Conservation (phyloP, 2,329 filamentous ascomycete genomes). For the Dactylonectria macrodidyma region DNA sequence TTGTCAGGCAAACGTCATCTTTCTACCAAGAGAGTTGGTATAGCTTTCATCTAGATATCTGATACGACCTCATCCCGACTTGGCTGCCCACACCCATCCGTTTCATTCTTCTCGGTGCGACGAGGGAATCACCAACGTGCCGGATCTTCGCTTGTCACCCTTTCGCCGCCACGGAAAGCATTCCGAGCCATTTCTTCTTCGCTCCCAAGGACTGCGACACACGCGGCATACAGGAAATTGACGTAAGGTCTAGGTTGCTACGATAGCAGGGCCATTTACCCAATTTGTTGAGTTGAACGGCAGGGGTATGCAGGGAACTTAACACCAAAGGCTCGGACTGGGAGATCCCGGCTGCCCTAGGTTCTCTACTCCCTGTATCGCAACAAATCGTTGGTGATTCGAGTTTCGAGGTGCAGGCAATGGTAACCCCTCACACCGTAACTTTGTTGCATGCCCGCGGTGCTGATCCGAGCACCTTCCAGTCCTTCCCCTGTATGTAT, state of each 20-base stretch:
- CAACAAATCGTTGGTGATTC: conserved; percentile 42
- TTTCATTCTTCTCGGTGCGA: neutral
- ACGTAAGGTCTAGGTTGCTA: neutral
- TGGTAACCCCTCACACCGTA: conserved; percentile 40
- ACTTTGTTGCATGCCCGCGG: conserved; percentile 28
- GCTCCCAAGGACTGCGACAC: neutral
- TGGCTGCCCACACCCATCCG: neutral
- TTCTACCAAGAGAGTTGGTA: neutral
- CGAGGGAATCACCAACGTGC: conserved; percentile 1
- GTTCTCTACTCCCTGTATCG: neutral
- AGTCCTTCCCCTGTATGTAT: conserved; percentile 13
- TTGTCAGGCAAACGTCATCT: neutral
- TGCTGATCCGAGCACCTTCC: conserved; percentile 24
- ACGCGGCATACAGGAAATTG: neutral
- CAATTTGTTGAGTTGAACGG: conserved; percentile 13
- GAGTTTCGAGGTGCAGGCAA: conserved; percentile 36
- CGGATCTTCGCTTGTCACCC: conserved; percentile 14
- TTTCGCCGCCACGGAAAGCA: conserved; percentile 10
- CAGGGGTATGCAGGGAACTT: conserved; percentile 16
- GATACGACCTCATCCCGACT: neutral
- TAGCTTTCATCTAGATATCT: neutral
- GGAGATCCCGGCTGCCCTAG: neutral
- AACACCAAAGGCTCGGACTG: neutral
- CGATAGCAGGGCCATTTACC: conserved; percentile 4
- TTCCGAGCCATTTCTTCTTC: conserved; percentile 13